phyloP scores from a whole-genome alignment of 768 basidiomycete species.

The Gelatoporia subvermispora region DNA sequence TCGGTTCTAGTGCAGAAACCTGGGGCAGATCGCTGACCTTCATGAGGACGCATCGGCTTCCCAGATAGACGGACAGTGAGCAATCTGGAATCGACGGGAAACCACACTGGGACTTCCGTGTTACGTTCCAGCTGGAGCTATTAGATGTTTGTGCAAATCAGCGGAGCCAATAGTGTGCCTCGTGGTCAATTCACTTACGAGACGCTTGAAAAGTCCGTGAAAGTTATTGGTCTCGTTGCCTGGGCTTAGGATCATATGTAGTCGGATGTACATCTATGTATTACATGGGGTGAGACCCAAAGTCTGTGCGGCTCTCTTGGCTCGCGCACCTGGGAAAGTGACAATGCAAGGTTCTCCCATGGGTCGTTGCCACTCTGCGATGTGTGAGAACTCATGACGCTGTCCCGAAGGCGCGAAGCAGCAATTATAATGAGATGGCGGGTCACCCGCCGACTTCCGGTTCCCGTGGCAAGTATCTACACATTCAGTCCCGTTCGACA shows the following conservation, averaged over 20 bases:
- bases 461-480: conserved; percentile 9
- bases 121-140: conserved; percentile 29
- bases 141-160: conserved; percentile 18
- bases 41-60: conserved; percentile 11
- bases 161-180: conserved; percentile 18
- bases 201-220: conserved; percentile 38
- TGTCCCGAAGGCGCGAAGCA: conserved; percentile 6
- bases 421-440: conserved; percentile 31
- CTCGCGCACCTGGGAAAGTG: conserved; percentile 12
- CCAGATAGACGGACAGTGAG: conserved; percentile 42
- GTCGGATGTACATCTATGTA: conserved; percentile 47
- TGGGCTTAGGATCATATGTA: conserved; percentile 51
- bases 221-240: conserved; percentile 43
- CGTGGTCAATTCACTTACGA: not conserved
- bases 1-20: conserved; percentile 5
- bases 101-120: not conserved
- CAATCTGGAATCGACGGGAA: conserved; percentile 10
- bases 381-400: not conserved
- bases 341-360: conserved; percentile 18
- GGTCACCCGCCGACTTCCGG: conserved; percentile 19
- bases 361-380: conserved; percentile 17
- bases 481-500: conserved; percentile 2
- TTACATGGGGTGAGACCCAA: conserved; percentile 27
- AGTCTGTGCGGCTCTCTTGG: conserved; percentile 35
- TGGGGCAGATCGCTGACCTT: conserved; percentile 25